These are phyloP conservation scores for Fereydounia khargensis DNA, from an alignment of 1,284 basidiomycete genomes.

Conservation along the genomic window DNA sequence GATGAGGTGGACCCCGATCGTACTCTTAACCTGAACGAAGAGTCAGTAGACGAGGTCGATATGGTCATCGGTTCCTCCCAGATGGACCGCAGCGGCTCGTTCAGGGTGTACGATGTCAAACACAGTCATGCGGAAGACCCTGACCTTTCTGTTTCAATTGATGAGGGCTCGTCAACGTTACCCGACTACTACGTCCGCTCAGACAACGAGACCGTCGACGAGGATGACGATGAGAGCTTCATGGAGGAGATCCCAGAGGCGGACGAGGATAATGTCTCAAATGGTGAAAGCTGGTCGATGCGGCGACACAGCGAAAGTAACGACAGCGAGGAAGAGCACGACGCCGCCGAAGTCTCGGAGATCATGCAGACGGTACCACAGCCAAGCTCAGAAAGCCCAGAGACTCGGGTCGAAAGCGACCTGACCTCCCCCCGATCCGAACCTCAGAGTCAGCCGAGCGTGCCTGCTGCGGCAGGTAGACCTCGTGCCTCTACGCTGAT, in stretches of 20 bases:
- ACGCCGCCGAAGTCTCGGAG: constrained; percentile 24
- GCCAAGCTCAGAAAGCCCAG: too few species aligned
- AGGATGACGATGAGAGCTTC: constrained; percentile 7
- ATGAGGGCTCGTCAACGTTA: neutral
- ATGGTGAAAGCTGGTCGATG: constrained; percentile 14
- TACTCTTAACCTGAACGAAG: constrained; percentile 42
- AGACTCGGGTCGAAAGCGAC: too few species aligned
- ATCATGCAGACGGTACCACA: constrained; percentile 34
- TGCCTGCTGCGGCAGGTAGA: too few species aligned
- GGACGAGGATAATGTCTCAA: neutral
- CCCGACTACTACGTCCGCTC: too few species aligned
- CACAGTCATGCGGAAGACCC: neutral
- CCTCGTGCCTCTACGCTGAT: too few species aligned
- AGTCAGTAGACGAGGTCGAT: constrained; percentile 48
- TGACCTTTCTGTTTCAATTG: neutral
- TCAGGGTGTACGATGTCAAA: neutral
- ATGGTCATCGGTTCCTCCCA: constrained; percentile 42
- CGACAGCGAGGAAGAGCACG: constrained; percentile 11
- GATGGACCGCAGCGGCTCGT: constrained; percentile 18
- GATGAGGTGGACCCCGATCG: constrained; percentile 12
- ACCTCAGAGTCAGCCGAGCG: too few species aligned
- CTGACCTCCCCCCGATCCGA: too few species aligned
- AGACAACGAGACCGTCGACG: constrained; percentile 15
- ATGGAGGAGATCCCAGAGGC: constrained; percentile 3
- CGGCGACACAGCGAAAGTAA: constrained; percentile 3